These are phyloP conservation scores for Yamagishiella unicocca DNA, from an alignment of 139 green algal species.

Conservation along the genomic window DNA sequence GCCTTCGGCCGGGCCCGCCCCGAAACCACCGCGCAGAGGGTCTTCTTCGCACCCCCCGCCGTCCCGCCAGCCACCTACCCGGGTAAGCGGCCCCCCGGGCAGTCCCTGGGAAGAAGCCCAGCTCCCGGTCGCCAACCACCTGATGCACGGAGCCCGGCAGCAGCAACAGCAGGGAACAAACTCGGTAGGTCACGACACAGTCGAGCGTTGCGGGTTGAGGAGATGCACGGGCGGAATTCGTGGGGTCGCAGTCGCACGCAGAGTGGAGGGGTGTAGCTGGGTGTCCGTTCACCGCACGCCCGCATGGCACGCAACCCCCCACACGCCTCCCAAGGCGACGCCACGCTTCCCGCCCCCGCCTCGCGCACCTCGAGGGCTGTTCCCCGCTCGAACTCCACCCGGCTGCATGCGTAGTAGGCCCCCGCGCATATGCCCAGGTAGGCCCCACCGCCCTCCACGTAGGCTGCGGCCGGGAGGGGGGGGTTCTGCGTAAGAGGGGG, in stretches of 20 bases:
- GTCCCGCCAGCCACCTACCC: conserved; percentile 18
- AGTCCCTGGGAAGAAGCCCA: conserved; percentile 76
- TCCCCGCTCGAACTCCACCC: conserved; percentile 78
- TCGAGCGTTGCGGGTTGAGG: too few relatives aligned
- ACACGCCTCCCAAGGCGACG: too few relatives aligned
- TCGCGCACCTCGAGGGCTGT: neutral
- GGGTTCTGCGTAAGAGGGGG: neutral
- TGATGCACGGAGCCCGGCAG: too few relatives aligned
- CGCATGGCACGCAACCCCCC: too few relatives aligned
- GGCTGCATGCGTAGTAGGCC: conserved; percentile 75
- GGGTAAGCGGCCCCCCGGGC: conserved; percentile 59
- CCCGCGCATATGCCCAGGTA: conserved; percentile 81
- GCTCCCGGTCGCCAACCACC: conserved; percentile 73
- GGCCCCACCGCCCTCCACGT: conserved; percentile 63
- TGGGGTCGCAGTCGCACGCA: too few relatives aligned
- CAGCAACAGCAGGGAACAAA: too few relatives aligned
- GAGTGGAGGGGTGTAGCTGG: too few relatives aligned
- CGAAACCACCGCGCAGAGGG: neutral
- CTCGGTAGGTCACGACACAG: too few relatives aligned
- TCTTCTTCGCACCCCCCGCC: neutral
- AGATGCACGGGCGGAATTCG: too few relatives aligned
- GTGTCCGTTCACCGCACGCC: too few relatives aligned
- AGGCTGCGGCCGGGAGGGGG: conserved; percentile 61
- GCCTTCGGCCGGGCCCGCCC: neutral
- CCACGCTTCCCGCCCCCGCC: too few relatives aligned